A percentile compares a stretch with the other conserved stretches of the same genome.
Evolutionary conservation across 192 early-diverging fungal genomes (phyloP).

Genomic region (Coemansia sp.): DNA sequence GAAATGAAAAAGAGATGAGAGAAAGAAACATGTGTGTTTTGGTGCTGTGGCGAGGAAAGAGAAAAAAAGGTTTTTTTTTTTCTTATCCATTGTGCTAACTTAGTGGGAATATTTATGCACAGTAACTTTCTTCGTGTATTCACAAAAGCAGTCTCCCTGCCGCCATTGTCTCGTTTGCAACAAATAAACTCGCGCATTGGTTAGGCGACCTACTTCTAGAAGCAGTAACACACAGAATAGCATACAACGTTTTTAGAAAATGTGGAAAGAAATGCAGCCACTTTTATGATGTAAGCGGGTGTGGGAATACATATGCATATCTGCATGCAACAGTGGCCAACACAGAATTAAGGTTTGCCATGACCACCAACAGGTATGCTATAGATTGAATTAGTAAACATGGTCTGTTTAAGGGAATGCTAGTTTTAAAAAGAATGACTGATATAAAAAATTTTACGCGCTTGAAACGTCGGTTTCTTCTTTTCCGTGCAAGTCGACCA

Average conservation of each 20-base stretch:
- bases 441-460: not conserved
- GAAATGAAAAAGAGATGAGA: not conserved
- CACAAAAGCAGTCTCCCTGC: not conserved
- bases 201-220: not conserved
- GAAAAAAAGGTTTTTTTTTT: not conserved
- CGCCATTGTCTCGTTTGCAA: not conserved
- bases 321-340: not conserved
- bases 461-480: not conserved
- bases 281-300: not conserved
- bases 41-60: not conserved
- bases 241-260: not conserved
- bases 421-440: not conserved
- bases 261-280: not conserved
- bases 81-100: not conserved
- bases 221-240: conserved; percentile 1
- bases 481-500: conserved; percentile 21
- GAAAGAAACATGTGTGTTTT: not conserved
- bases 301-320: not conserved
- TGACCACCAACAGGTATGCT: not conserved
- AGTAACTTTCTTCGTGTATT: not conserved
- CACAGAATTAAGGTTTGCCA: too few species aligned
- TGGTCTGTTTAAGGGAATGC: not conserved
- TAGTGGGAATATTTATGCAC: not conserved
- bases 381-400: not conserved
- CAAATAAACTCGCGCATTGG: not conserved